Base-by-base conservation (phyloP, 2,329 filamentous ascomycete genomes). In the Penicillium sp. region DNA sequence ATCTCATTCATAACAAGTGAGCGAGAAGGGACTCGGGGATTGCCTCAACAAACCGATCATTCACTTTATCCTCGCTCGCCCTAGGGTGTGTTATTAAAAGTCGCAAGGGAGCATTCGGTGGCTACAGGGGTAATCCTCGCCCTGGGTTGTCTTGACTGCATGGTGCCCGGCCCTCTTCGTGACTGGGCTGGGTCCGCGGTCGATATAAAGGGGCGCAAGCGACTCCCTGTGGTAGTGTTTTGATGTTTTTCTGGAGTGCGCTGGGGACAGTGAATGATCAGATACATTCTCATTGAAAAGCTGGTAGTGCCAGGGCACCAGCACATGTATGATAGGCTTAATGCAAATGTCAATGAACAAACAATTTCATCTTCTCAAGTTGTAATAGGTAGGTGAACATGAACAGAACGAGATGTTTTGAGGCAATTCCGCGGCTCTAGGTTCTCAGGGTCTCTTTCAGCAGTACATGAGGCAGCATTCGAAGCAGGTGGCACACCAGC, bases 321-420 rank as follows among this genome's bases (percentile, higher is more conserved):
- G 39, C 16, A 39, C n/a, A 39, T 49, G 47, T 49, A 49, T 40
- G 45, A 5, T 49, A 49, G 22, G 27, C 14, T 18, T 13, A 31
- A 46, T 16, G 29, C 39, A 16, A 19, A 46, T 16, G 29, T 29
- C 45, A 25, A 31, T 19, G 33, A 37, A 37, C 19, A 28, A 25
- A 13, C 10, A 12, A 8, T 14, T 12, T 19, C 19, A 4, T 14
- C 4, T n/a, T 11, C 8, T 30, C 16, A 12, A 33, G 25, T 14
- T 44, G 16, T 28, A 29, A 18, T n/a, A 36, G 12, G 22, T 36
- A 38, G 9, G 34, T 36, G 12, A 11, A 13, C 13, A 7, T 42
- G 7, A 18, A 2, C 3, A 5, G 5, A 18, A 27, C 41, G 25
- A 2, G 19, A 7, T 3, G 25, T 25, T 9, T 7, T 25, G 22